Base-by-base conservation (phyloP, 176 grass and related monocot genomes). In the Chloris gayana region DNA sequence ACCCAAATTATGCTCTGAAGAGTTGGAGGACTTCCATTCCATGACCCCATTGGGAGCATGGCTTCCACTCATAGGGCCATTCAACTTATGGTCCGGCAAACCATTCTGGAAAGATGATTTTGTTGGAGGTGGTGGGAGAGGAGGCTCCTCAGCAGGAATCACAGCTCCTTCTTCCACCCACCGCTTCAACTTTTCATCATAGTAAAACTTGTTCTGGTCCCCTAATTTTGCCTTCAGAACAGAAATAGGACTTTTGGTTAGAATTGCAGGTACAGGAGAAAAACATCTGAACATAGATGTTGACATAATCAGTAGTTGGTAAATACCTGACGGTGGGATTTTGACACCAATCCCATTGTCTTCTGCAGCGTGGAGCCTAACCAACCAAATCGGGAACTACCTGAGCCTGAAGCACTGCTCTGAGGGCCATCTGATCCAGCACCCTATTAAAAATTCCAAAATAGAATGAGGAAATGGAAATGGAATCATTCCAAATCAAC, bases 161-260 rank as follows among this genome's bases (percentile, higher is more conserved):
- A 72, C 92, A 77, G 90, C 84, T 78, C 96, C 96, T 87, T 99
- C 91, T 82, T 99, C 92, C 45, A 99, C 96, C 96, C 96, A 99
- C 76, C 86, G 91, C 82, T 95, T 99, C 59, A 99, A 73, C 53
- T 95, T 93, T 39, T 91, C 96, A 32, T 99, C 90, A 59, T 99
- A 99, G 80, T 99, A 99, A 72, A 99, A 99, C 85, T 91, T 99
- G 72, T 99, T 99, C 59, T 83, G 78, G 33, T 99, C 84, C 68
- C 96, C 96, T 67, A 99, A 85, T 78, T 95, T 99, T 67, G 93
- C 96, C 96, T 99, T 86, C 44, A 46, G 56, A 75, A 57, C 44
- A 77, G 59, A 81, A 22, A 79, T 29, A 78, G 6, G 37, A 82
- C 56, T 10, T 67, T 5, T 68, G 68, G 49, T 82, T 75, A 70